Percentiles rank a stretch among this genome's conserved stretches.
Evolutionary conservation across 139 green algal species (phyloP).

Genomic region (Ettlia oleoabundans): DNA sequence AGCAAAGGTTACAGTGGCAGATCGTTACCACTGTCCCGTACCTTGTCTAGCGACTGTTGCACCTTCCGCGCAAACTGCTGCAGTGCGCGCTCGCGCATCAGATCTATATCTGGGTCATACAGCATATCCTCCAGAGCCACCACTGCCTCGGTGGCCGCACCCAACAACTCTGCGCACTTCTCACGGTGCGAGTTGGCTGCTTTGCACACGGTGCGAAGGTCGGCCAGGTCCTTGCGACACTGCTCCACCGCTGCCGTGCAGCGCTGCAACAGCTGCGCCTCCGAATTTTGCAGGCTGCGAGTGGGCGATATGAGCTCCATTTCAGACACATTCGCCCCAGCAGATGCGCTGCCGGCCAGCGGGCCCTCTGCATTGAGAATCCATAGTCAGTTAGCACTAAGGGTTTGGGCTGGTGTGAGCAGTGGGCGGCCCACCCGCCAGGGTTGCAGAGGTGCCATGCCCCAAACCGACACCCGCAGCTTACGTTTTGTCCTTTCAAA

Average conservation of each 20-base stretch:
- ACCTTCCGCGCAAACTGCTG: slow-evolving; percentile 12
- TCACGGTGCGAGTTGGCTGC: slow-evolving; percentile 41
- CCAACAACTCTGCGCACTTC: slow-evolving; percentile 49
- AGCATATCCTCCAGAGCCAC: slow-evolving; percentile 50
- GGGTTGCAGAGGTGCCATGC: no score
- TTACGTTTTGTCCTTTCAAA: no score
- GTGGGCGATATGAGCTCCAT: not conserved
- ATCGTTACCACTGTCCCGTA: not conserved
- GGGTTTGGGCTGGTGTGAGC: no score
- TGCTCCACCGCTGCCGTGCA: slow-evolving; percentile 27
- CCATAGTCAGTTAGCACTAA: no score
- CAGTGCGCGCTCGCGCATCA: slow-evolving; percentile 11
- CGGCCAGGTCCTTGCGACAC: slow-evolving; percentile 1
- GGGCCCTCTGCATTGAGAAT: not conserved
- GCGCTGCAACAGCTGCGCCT: slow-evolving; percentile 17
- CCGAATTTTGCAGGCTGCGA: not conserved
- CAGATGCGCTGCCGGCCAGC: no score
- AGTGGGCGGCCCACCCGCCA: no score
- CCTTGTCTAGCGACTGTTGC: slow-evolving; percentile 13
- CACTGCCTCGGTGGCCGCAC: slow-evolving; percentile 43
- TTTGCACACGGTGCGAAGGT: slow-evolving; percentile 46
- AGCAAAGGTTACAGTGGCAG: not conserved
- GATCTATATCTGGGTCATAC: slow-evolving; percentile 21
- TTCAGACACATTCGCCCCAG: not conserved
- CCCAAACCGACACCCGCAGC: no score